Evolutionary conservation across 1,284 basidiomycete genomes (phyloP).

Genomic region (Papiliotrema nemorosa): DNA sequence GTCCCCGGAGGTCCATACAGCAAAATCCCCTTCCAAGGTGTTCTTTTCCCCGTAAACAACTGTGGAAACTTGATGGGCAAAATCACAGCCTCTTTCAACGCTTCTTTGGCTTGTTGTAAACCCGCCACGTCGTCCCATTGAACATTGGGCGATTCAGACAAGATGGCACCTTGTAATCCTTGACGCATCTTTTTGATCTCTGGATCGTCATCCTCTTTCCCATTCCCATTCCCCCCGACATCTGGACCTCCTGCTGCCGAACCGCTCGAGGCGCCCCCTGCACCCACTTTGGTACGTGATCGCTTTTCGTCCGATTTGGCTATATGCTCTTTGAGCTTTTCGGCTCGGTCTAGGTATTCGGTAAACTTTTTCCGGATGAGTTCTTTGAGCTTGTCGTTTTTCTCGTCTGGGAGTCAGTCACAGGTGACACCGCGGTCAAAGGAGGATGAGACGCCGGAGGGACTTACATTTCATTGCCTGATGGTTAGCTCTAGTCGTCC

Average conservation of each 20-base stretch:
- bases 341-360: constrained; percentile 90
- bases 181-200: constrained; percentile 94
- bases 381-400: constrained; percentile 87
- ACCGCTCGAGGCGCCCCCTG: constrained; percentile 58
- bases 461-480: constrained; percentile 60
- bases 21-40: constrained; percentile 93
- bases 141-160: constrained; percentile 92
- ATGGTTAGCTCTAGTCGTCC: constrained; percentile 6
- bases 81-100: constrained; percentile 97
- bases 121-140: constrained; percentile 99
- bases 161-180: constrained; percentile 79
- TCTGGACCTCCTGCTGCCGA: constrained; percentile 62
- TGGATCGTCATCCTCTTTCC: constrained; percentile 77
- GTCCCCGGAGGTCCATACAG: constrained; percentile 96
- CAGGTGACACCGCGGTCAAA: neutral
- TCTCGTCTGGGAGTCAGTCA: constrained; percentile 67
- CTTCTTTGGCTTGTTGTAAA: constrained; percentile 88
- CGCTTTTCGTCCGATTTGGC: constrained; percentile 64
- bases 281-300: constrained; percentile 71
- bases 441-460: neutral
- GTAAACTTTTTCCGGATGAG: constrained; percentile 85
- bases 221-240: constrained; percentile 58
- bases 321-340: constrained; percentile 85
- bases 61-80: constrained; percentile 98
- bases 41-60: constrained; percentile 95